Base-by-base conservation (phyloP, 495 filamentous ascomycete species). In the Collariella sp. region DNA sequence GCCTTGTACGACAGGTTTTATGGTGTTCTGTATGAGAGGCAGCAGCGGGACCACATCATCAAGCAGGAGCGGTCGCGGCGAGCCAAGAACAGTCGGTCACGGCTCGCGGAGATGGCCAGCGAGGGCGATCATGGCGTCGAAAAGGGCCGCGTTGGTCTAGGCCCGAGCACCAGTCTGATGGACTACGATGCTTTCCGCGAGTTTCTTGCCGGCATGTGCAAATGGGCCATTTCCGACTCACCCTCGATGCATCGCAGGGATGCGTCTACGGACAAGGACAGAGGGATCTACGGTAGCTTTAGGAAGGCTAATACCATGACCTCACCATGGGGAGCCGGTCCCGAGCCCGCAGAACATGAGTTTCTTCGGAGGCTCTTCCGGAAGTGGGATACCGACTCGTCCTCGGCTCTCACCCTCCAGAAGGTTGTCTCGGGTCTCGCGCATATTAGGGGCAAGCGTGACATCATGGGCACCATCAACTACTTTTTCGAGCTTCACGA, bases 401-500 rank as follows among this genome's bases (percentile, higher is more conserved):
- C 76, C 34, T 82, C 83, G n/a, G 80, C 84, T 2, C 70, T 98
- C 39, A 90, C 82, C 23, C 73, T 98, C 34, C 89, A 93, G 57
- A 85, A 96, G 60, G 90, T 97, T 5, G 93, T 97, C 15, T 85
- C 84, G 15, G 93, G 93, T 2, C 70, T 98, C 26, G 89, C 93
- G 2, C 82, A 85, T 34, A 84, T 98, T 49, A 96, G 95, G 67
- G 91, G 94, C 7, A 87, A 86, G 22, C 82, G 83, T 38, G 93
- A 97, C 68, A 95, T 98, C 58, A 96, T 97, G 91, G 86, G 88
- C 31, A 90, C 84, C 56, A 97, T 98, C 63, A 89, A 83, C 45
- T 97, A 96, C 67, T 98, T 97, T 71, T 98, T 97, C 60, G 84
- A 96, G 63, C 80, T 98, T 0, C 95, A 97, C 64, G 94, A 97